phyloP scores from a whole-genome alignment of 257 asterid genomes.

The Echites panduratus region DNA sequence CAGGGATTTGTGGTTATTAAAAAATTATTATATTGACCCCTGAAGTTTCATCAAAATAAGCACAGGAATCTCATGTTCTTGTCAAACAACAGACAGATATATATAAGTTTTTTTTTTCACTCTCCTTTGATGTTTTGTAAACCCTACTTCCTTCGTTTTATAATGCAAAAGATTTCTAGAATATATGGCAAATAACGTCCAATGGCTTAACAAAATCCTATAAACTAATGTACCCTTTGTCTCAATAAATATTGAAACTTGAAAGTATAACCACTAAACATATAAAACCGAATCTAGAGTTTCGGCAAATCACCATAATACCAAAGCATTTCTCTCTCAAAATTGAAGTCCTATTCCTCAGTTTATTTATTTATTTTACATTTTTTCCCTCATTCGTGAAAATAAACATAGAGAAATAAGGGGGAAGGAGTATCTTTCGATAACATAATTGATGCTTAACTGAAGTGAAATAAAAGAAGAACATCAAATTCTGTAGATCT shows the following conservation, averaged over 20 bases:
- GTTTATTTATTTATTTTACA: no score
- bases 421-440: background rate
- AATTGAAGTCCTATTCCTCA: background rate
- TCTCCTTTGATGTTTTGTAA: background rate
- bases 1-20: background rate
- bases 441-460: background rate
- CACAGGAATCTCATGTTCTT: background rate
- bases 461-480: background rate
- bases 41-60: background rate
- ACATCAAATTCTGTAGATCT: background rate
- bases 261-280: background rate
- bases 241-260: no score
- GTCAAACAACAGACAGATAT: background rate
- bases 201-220: background rate
- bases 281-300: background rate
- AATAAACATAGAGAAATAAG: background rate
- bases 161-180: background rate
- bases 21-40: background rate
- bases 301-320: background rate
- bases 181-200: background rate
- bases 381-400: background rate
- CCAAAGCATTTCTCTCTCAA: background rate
- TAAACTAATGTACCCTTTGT: constrained; percentile 15
- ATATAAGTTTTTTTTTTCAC: background rate
- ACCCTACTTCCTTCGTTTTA: background rate